Conservation (phyloP, 2,329 filamentous ascomycete species). For the Fusarium subtropicale region DNA sequence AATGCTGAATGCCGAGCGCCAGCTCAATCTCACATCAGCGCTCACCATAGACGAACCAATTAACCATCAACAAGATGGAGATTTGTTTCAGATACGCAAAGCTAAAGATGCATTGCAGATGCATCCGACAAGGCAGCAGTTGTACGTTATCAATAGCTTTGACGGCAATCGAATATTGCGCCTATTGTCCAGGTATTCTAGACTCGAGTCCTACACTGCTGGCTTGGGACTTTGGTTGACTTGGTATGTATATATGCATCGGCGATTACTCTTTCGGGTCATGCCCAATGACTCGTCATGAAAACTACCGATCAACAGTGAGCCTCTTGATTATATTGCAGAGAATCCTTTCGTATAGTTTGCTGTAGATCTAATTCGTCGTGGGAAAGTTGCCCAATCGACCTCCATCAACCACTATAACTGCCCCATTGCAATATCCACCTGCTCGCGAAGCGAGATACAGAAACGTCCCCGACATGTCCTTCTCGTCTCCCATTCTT, state of each 20-base stretch:
- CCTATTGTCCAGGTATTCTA: neutral
- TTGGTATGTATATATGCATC: neutral
- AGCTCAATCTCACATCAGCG: conserved; percentile 36
- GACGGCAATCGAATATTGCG: neutral
- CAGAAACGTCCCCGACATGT: conserved; percentile 33
- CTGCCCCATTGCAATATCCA: conserved; percentile 34
- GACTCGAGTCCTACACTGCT: neutral
- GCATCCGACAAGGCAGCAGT: conserved; percentile 18
- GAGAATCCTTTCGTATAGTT: neutral
- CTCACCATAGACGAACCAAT: neutral
- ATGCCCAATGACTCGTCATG: neutral
- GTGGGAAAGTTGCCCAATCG: conserved; percentile 34
- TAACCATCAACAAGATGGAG: neutral
- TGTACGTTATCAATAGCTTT: neutral
- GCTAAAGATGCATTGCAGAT: neutral
- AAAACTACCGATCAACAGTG: neutral
- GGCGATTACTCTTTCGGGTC: neutral
- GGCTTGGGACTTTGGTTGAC: neutral
- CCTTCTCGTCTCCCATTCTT: conserved; percentile 37
- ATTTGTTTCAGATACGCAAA: neutral
- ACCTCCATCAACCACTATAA: conserved; percentile 36
- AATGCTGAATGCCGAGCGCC: neutral
- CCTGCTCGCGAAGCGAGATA: conserved; percentile 37
- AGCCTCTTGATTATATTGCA: neutral
- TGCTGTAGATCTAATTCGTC: conserved; percentile 6